Base-by-base conservation (phyloP, 495 filamentous ascomycete species). In the Lophiostoma macrostomum region DNA sequence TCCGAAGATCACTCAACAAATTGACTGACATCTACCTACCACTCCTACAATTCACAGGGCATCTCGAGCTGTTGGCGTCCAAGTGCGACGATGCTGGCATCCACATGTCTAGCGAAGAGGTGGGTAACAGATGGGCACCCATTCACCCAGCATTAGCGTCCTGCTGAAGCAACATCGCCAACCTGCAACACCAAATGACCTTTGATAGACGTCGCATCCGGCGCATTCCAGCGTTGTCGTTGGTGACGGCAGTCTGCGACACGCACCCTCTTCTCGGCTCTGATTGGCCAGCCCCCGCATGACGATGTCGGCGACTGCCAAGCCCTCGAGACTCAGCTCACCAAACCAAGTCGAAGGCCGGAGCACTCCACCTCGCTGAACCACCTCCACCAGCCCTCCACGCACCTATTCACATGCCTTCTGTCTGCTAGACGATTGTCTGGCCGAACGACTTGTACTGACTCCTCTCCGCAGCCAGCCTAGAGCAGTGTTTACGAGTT, bases 351-450 rank as follows among this genome's bases (percentile, higher is more conserved):
- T n/a, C n/a, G n/a, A n/a, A n/a, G n/a, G n/a, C n/a, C n/a, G n/a
- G n/a, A 41, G 49, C 43, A 51, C 59, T 64, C 43, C 53, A 40
- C 37, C 42, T 3, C 32, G n/a, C 23, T 36, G 38, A 22, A 24
- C 43, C 8, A 63, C 65, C 61, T 62, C 51, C 24, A 44, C 13
- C 20, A 25, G 10, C 13, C 23, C 37, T 42, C 44, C 56, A 48
- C 46, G 23, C 24, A 27, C 50, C 8, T 43, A 51, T 56, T 37
- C n/a, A 41, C 53, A 61, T 63, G 30, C 41, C 51, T 44, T 27
- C 34, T 43, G 38, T 64, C 63, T 67, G 73, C 73, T 76, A 76
- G 73, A 67, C 74, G 62, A 47, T 51, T 62, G 74, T 72, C 73
- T 75, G 49, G 71, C 73, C 51, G 54, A 45, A 37, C 48, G 61